phyloP scores from a whole-genome alignment of 1,284 basidiomycete species.

The Hymenochaete sp. region DNA sequence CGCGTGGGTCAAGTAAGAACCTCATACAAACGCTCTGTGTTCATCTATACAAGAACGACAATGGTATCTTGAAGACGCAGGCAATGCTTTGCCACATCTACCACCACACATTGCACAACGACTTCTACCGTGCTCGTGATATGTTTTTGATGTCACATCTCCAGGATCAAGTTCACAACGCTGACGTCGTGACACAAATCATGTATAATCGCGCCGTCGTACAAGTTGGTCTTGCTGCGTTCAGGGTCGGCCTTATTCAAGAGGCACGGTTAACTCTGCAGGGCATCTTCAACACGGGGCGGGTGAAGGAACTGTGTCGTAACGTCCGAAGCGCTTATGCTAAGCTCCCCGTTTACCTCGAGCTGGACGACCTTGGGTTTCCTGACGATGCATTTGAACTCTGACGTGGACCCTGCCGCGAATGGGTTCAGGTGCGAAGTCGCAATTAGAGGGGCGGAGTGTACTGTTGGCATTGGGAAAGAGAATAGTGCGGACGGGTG shows the following conservation, averaged over 20 bases:
- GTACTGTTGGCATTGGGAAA: conserved; percentile 70
- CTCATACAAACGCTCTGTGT: conserved; percentile 88
- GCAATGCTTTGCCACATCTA: conserved; percentile 98
- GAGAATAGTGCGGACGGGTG: conserved; percentile 69
- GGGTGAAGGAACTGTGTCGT: conserved; percentile 90
- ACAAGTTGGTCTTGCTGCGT: conserved; percentile 94
- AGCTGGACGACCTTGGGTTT: conserved; percentile 72
- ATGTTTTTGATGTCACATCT: conserved; percentile 99
- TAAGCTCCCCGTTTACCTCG: conserved; percentile 75
- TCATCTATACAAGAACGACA: conserved; percentile 88
- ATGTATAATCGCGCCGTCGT: conserved; percentile 97
- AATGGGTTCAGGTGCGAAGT: conserved; percentile 60
- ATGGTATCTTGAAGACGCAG: conserved; percentile 86
- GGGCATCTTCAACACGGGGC: conserved; percentile 93
- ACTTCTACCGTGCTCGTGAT: conserved; percentile 95
- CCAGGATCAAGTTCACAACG: conserved; percentile 91
- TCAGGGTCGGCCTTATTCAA: conserved; percentile 90
- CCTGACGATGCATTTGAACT: conserved; percentile 76
- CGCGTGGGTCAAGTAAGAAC: conserved; percentile 50
- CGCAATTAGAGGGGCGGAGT: conserved; percentile 65
- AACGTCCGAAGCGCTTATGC: conserved; percentile 69
- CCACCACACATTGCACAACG: conserved; percentile 92
- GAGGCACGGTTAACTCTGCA: conserved; percentile 90
- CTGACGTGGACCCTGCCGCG: conserved; percentile 68
- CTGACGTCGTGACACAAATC: conserved; percentile 96